Conservation (phyloP, 805 yeast genomes). For the Pichia thaimueangensis region DNA sequence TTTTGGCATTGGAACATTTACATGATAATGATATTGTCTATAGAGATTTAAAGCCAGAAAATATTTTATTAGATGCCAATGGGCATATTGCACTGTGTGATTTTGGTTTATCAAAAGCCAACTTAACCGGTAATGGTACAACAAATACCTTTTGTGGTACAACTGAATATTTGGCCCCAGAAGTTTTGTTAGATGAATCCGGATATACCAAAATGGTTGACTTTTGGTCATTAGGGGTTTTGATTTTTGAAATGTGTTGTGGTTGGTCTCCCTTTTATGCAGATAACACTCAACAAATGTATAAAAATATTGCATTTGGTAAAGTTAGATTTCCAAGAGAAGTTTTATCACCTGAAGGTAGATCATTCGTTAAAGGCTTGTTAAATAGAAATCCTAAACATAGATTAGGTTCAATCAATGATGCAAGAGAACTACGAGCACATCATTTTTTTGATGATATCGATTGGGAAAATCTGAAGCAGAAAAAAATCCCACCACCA, state of each 20-base stretch:
- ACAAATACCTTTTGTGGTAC: conserved; percentile 98
- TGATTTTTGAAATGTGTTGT: conserved; percentile 98
- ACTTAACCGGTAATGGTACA: conserved; percentile 75
- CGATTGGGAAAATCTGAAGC: conserved; percentile 76
- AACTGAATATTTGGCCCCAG: conserved; percentile 97
- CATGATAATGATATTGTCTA: conserved; percentile 95
- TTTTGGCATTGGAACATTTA: conserved; percentile 85
- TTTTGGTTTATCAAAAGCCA: conserved; percentile 94
- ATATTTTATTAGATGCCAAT: conserved; percentile 88
- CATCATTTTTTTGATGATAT: conserved; percentile 90
- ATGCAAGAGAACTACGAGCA: conserved; percentile 85
- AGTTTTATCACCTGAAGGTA: conserved; percentile 85
- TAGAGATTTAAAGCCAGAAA: conserved; percentile 96
- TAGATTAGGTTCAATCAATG: conserved; percentile 84
- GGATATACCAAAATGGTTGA: conserved; percentile 99
- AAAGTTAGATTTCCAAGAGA: conserved; percentile 97
- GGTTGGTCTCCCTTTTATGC: conserved; percentile 99
- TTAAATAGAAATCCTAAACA: conserved; percentile 94
- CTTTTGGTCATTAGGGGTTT: conserved; percentile 96
- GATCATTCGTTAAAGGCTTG: conserved; percentile 91
- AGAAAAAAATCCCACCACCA: conserved; percentile 90
- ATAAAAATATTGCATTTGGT: conserved; percentile 97
- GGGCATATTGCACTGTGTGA: conserved; percentile 98
- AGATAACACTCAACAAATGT: conserved; percentile 97
- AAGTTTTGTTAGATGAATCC: conserved; percentile 86